Evolutionary conservation across 257 asterid species (phyloP).

Genomic region (Cinchona pubescens): DNA sequence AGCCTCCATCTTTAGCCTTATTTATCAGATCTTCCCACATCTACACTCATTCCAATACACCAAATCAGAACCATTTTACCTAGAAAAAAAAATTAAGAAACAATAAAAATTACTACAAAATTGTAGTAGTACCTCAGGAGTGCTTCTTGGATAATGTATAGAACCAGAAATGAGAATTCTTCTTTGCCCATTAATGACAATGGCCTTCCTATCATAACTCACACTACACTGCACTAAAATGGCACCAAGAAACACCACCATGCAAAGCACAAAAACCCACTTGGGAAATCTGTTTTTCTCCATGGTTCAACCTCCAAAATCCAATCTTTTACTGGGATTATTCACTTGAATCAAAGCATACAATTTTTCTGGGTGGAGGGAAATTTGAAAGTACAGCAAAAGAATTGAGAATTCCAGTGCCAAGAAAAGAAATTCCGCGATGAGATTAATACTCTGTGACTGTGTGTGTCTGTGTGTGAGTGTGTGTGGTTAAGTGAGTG

Average conservation of each 20-base stretch:
- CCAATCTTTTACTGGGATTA: conserved; percentile 19
- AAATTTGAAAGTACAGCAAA: conserved; percentile 14
- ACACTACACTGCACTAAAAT: conserved; percentile 59
- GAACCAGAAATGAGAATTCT: conserved; percentile 86
- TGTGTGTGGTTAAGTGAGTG: conserved; percentile 1
- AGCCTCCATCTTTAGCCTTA: conserved; percentile 89
- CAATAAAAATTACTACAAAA: neutral
- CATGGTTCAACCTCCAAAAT: conserved; percentile 29
- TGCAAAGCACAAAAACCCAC: conserved; percentile 48
- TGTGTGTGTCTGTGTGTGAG: too few relatives aligned
- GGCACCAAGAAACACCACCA: conserved; percentile 43
- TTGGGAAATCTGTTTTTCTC: conserved; percentile 29
- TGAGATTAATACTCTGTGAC: too few relatives aligned
- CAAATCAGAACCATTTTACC: conserved; percentile 16
- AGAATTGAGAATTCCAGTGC: conserved; percentile 26
- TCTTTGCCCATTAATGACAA: conserved; percentile 65
- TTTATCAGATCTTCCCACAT: conserved; percentile 88
- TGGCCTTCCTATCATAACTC: conserved; percentile 67
- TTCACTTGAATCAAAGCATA: conserved; percentile 22
- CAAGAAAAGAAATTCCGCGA: too few relatives aligned
- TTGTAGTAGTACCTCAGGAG: conserved; percentile 64
- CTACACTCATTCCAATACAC: conserved; percentile 30
- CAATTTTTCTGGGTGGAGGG: conserved; percentile 21
- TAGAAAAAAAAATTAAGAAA: conserved; percentile 8
- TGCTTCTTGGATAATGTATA: conserved; percentile 91